Evolutionary conservation across 1,139 yeast genomes (phyloP), one percentile per base, ranked within the genome.

Genomic region (Saccharomyces uvarum): DNA sequence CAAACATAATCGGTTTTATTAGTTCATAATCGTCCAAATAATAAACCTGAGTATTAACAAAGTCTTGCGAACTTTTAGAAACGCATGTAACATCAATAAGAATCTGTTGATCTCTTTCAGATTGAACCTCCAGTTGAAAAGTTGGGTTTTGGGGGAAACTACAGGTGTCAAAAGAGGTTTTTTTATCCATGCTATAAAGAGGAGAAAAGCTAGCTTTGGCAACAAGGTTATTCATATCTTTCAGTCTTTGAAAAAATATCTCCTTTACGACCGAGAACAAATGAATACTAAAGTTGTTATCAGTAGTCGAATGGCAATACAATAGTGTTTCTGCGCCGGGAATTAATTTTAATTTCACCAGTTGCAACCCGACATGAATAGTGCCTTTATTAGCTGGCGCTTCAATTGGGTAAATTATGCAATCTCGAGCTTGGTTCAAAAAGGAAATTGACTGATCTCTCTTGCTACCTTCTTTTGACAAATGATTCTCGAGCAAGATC

Each of bases 91-190:
- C 61, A 55, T 75, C 73, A 24, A 77, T 61, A 26, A 73, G 59
- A 1, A 70, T 61, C 29, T 65, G 65, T 14, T 46, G 65, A 53
- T 8, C 59, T n/a, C 13, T 62, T 26, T 52, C 63, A 52, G 57
- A 62, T 41, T 14, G 53, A 48, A 53, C 70, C 62, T 56, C 63
- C 61, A 66, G 72, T 52, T 73, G 70, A 62, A 74, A 86, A 60
- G 86, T 89, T 0, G 96, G 95, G 61, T 87, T 88, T 44, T 73
- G 67, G 38, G 79, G 71, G 61, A 77, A 87, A 0, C 79, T 70
- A 13, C n/a, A 38, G 13, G 44, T 38, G 19, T 38, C 44, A 11
- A 38, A 38, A 16, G 44, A 38, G 24, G 44, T 9, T 16, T 11
- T 24, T 24, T 28, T 13, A 11, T 27, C 27, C 33, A 24, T 14